Base-by-base conservation (phyloP, 1,139 yeast species). In the Magnusiomyces ingens region DNA sequence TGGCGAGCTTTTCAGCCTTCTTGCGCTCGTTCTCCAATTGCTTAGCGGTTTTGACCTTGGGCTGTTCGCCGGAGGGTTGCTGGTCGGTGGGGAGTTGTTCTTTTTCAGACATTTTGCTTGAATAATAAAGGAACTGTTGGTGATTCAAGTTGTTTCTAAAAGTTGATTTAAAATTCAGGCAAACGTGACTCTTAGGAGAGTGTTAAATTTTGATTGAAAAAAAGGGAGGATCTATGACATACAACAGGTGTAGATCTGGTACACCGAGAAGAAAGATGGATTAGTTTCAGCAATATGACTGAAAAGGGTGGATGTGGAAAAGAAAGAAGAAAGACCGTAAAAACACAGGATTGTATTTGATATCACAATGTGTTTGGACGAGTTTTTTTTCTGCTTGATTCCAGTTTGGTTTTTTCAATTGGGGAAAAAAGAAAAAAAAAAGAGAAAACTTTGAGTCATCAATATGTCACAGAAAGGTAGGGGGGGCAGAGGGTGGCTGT, bases 1-100 rank as follows among this genome's bases (percentile, higher is more conserved):
- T 93, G 67, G 97, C 96, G 67, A 90, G 75, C 71, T 93, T 93
- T 75, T 93, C 99, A 52, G 97, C 97, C 79, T 91, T 91, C 76
- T 91, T 91, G 67, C 85, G 82, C 74, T 93, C 99, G 69, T 90
- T 91, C 71, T 91, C 97, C 55, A 91, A 65, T 67, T 67, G 75
- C 59, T 70, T 72, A 55, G 67, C 73, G 45, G 75, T 71, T 61
- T 73, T 73, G 51, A 48, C 58, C 53, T 56, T 59, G 5, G 65
- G 62, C 42, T 61, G 59, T 5, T 49, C 58, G 17, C 52, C 60
- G 45, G 58, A 17, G 50, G 52, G 21, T 56, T 49, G 18, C 53
- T 48, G 19, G 53, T 40, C 46, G 22, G 55, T 51, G 26, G 53
- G 52, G 15, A 38, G 52, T 40, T 50, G 52, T 45, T 44, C 55